A percentile compares a stretch with the other conserved stretches of the same genome.
phyloP scores from a whole-genome alignment of 78 protist genomes.

The Diacronema lutheri region DNA sequence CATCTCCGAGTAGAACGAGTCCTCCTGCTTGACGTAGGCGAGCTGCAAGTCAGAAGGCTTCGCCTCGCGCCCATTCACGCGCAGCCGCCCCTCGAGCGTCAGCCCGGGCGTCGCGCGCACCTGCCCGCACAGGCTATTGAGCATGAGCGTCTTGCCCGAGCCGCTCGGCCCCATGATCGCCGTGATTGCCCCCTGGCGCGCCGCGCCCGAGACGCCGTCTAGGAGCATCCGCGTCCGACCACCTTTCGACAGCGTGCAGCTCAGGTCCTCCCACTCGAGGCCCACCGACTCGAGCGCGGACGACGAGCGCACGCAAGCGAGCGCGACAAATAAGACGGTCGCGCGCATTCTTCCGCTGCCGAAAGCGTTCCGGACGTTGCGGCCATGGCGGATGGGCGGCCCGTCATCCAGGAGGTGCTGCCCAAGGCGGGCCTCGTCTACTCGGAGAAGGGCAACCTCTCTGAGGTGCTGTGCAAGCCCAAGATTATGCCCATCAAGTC shows the following conservation, averaged over 20 bases:
- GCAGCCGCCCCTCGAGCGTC: neutral
- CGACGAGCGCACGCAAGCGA: too few species aligned
- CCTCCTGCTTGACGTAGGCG: constrained; percentile 9
- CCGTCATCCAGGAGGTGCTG: constrained; percentile 43
- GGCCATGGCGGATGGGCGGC: too few species aligned
- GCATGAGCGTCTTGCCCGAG: neutral
- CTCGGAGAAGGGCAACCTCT: constrained; percentile 58
- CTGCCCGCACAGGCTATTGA: neutral
- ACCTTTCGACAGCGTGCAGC: too few species aligned
- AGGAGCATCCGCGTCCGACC: too few species aligned
- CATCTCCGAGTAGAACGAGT: constrained; percentile 1
- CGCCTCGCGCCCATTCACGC: neutral
- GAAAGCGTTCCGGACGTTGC: too few species aligned
- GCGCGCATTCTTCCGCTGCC: too few species aligned
- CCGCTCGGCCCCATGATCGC: neutral
- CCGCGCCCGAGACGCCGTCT: too few species aligned
- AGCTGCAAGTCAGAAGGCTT: neutral
- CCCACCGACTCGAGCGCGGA: too few species aligned
- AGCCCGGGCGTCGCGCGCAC: neutral
- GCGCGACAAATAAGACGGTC: too few species aligned
- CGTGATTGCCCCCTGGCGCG: too few species aligned
- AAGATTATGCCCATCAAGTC: constrained; percentile 77
- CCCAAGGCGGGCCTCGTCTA: constrained; percentile 74
- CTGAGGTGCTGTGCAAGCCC: constrained; percentile 70
- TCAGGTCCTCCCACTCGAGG: too few species aligned